Percentiles rank a stretch among this genome's conserved stretches.
Evolutionary conservation across 2,329 filamentous ascomycete species (phyloP).

Genomic region (Arthrobotrys sinensis): DNA sequence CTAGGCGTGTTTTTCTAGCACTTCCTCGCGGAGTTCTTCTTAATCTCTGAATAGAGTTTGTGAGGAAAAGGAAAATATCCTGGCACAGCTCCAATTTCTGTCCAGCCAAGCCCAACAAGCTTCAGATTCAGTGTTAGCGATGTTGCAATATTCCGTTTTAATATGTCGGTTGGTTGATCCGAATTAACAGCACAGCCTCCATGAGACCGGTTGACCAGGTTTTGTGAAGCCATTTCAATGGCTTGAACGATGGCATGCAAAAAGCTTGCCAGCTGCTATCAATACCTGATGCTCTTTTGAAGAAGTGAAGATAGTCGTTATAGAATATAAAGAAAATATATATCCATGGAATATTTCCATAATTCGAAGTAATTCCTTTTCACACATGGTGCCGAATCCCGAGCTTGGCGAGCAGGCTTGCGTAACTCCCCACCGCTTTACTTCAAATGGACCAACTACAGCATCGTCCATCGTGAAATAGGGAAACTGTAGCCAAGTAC

Average conservation of each 20-base stretch:
- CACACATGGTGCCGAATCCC: constrained; percentile 31
- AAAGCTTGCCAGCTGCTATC: no score
- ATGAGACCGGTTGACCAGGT: background rate
- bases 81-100: background rate
- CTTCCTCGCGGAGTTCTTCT: constrained; percentile 4
- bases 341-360: background rate
- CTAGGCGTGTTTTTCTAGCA: background rate
- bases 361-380: background rate
- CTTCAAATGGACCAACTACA: constrained; percentile 30
- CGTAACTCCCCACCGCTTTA: constrained; percentile 41
- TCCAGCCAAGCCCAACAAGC: constrained; percentile 17
- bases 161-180: background rate
- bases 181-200: background rate
- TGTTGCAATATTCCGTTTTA: constrained; percentile 13
- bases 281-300: background rate
- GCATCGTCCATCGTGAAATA: constrained; percentile 16
- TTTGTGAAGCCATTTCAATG: background rate
- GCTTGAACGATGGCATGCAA: no score
- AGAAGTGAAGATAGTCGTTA: background rate
- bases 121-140: constrained; percentile 5
- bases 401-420: constrained; percentile 44
- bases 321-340: background rate
- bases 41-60: no score
- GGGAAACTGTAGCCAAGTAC: constrained; percentile 40
- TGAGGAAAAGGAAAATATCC: constrained; percentile 5